These are phyloP conservation scores for Neurospora africana DNA, from an alignment of 495 filamentous ascomycete species.

Conservation along the genomic window DNA sequence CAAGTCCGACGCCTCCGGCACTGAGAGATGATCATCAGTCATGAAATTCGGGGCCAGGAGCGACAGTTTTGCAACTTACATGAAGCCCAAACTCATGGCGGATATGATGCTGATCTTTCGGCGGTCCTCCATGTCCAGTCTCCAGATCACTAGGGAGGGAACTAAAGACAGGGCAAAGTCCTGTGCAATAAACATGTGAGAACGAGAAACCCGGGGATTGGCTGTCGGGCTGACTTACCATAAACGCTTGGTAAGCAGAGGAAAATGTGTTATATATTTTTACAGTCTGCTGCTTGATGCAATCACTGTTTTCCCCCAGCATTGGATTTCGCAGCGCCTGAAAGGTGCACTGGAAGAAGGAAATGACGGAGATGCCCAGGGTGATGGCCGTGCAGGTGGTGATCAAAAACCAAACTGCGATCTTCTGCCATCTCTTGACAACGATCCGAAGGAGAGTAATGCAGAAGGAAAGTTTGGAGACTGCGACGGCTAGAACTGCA, in stretches of 20 bases:
- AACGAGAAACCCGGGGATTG: background rate
- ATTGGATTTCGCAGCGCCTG: background rate
- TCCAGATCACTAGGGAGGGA: background rate
- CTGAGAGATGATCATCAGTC: background rate
- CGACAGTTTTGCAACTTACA: background rate
- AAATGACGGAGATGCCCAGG: background rate
- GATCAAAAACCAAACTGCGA: conserved; percentile 1
- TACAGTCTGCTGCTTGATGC: background rate
- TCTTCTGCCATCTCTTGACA: conserved; percentile 2
- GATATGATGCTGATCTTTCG: background rate
- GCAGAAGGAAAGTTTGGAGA: conserved; percentile 7
- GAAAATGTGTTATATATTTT: background rate
- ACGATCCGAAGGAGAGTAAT: conserved; percentile 2
- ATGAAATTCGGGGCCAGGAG: background rate
- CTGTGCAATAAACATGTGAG: background rate
- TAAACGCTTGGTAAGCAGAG: background rate
- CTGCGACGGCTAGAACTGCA: background rate
- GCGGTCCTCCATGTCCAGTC: background rate
- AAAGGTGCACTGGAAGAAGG: background rate
- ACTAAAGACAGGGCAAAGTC: background rate
- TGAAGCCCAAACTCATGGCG: background rate
- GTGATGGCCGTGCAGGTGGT: background rate
- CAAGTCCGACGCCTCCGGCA: background rate
- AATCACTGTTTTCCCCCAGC: background rate
- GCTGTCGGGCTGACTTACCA: background rate